phyloP scores from a whole-genome alignment of 169 alveolate species.

The Eimeria tenella region DNA sequence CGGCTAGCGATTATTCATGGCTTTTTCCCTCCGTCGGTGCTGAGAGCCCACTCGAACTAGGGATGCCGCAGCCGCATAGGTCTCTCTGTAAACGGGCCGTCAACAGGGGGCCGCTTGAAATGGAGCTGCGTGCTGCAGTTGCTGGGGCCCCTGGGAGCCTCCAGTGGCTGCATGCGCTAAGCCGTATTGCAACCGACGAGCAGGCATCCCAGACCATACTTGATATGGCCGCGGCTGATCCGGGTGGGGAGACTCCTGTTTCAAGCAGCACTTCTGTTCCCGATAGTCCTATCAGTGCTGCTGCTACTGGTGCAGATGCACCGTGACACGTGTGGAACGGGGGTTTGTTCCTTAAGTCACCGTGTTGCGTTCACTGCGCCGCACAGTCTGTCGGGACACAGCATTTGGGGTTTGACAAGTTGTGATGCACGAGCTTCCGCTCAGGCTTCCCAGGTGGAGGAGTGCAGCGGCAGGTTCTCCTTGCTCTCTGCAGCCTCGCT shows the following conservation, averaged over 20 bases:
- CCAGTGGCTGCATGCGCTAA: neutral
- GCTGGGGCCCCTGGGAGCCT: neutral
- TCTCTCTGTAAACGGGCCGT: neutral
- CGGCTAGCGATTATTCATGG: neutral
- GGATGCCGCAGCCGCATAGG: neutral
- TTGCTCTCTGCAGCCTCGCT: slow-evolving; percentile 25
- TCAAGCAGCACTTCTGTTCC: neutral
- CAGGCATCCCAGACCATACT: neutral
- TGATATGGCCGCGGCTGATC: neutral
- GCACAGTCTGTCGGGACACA: neutral
- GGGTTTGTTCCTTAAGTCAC: no score
- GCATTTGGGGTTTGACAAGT: neutral
- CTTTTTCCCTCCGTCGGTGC: neutral
- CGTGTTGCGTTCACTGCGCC: no score
- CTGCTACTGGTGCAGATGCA: neutral
- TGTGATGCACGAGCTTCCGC: neutral
- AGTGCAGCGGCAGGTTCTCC: neutral
- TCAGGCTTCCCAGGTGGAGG: slow-evolving; percentile 7
- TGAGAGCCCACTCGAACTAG: neutral
- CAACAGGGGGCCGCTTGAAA: neutral
- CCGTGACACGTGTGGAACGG: no score
- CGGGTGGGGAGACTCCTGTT: neutral
- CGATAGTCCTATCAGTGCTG: neutral
- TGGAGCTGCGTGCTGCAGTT: neutral
- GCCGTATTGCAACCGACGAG: neutral